Evolutionary conservation across 177 flowering plant species (phyloP).

Genomic region (Vitis hybrid): DNA sequence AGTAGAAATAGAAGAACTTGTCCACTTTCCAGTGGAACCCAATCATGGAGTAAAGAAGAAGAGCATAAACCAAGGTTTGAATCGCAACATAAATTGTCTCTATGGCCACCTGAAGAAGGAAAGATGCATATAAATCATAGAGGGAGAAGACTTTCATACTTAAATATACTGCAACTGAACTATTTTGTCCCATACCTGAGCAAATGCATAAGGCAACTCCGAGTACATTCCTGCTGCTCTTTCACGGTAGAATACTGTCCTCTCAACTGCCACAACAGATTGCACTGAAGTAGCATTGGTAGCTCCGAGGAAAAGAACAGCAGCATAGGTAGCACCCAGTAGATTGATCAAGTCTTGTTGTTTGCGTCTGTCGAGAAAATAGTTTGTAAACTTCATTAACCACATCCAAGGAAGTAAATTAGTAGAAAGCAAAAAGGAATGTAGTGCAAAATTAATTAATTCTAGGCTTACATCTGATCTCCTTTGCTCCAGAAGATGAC

Average conservation of each 20-base stretch:
- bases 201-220: conserved; percentile 40
- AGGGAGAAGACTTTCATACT: neutral
- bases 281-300: conserved; percentile 25
- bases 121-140: neutral
- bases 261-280: conserved; percentile 29
- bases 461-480: conserved; percentile 13
- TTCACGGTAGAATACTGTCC: conserved; percentile 44
- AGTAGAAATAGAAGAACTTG: conserved; percentile 56
- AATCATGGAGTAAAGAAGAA: conserved; percentile 65
- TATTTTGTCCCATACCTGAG: conserved; percentile 19
- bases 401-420: too few species aligned
- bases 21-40: conserved; percentile 50
- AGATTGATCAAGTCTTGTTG: conserved; percentile 28
- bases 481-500: conserved; percentile 31
- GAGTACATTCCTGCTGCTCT: conserved; percentile 47
- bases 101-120: conserved; percentile 52
- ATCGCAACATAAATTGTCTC: conserved; percentile 52
- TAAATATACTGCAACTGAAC: neutral
- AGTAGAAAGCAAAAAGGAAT: neutral
- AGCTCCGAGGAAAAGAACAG: conserved; percentile 33
- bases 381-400: neutral
- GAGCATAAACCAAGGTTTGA: conserved; percentile 45
- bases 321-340: conserved; percentile 28
- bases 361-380: conserved; percentile 11
- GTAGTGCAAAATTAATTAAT: too few species aligned